Conservation (phyloP, 1,139 yeast genomes). For the Zygosaccharomyces pseudobailii region DNA sequence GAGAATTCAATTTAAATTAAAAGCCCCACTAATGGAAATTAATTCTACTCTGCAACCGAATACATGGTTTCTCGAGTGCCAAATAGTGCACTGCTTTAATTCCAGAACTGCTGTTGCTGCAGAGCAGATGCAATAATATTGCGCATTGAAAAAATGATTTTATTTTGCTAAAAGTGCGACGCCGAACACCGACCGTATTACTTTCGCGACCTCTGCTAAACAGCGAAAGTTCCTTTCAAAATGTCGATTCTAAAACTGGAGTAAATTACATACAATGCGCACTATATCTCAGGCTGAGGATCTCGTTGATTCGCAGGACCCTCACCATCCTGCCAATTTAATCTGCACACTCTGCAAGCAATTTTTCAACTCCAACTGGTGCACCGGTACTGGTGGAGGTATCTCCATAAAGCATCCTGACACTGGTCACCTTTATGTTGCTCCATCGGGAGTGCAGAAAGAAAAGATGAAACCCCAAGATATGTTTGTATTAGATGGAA, state of each 20-base stretch:
- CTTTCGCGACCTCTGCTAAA: neutral
- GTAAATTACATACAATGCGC: neutral
- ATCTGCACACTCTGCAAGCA: slow-evolving; percentile 76
- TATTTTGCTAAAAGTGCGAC: no score
- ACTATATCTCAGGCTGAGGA: slow-evolving; percentile 23
- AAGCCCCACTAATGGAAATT: no score
- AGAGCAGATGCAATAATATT: no score
- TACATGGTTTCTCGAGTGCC: no score
- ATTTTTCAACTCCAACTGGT: slow-evolving; percentile 84
- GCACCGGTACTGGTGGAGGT: slow-evolving; percentile 96
- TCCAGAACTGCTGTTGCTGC: no score
- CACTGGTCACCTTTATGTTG: slow-evolving; percentile 57
- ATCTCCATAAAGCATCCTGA: slow-evolving; percentile 67
- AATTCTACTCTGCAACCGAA: no score
- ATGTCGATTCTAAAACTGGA: neutral
- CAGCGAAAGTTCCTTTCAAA: neutral
- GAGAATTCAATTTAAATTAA: no score
- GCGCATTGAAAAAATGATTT: no score
- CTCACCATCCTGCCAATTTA: slow-evolving; percentile 75
- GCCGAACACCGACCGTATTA: neutral
- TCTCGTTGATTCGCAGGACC: slow-evolving; percentile 45
- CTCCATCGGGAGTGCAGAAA: slow-evolving; percentile 95
- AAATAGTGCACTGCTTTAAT: no score
- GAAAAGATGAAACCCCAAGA: slow-evolving; percentile 80
- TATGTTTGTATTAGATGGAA: slow-evolving; percentile 68